Evolutionary conservation across 495 filamentous ascomycete genomes (phyloP), one percentile per base, ranked within the genome.

Genomic region (Aspergillus sparsus): DNA sequence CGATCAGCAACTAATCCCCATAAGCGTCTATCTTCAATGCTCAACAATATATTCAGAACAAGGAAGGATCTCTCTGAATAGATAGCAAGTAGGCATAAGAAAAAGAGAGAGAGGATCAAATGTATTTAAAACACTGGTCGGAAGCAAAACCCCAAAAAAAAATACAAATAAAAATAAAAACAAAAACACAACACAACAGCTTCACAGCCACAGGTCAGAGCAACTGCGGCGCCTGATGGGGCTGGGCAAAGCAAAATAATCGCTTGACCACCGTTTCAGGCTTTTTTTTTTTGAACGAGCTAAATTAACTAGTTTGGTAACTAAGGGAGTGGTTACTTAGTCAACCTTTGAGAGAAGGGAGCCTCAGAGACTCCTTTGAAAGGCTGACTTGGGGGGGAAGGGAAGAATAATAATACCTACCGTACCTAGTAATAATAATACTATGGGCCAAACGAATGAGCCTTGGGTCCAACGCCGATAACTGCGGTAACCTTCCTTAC

Each of bases 391-490:
- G 37, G 46, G 46, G 31, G 11, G 50, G 21, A 10, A 32, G 34
- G 49, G 32, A 41, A 55, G 50, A 34, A 27, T 1, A 27, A 27
- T 27, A 27, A 27, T 27, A 27, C 21, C 21, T 27, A 27, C 1
- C 1, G 21, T 27, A 27, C 21, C 21, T 27, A 27, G 21, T 27
- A 27, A 27, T 27, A 27, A 27, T 27, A 27, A 27, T 27, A 27
- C 1, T 36, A 60, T 53, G 47, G 32, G 6, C 59, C 53, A 51
- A 52, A 62, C 51, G 49, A 57, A 42, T 33, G 45, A 62, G 50
- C 39, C 57, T 49, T 59, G 47, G 27, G 15, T 51, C 53, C 59
- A 62, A 52, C 56, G 57, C 62, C 56, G 61, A 63, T 63, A 63
- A 63, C 50, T 54, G 51, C 44, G 44, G 44, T 47, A 54, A 39